Percentiles rank a stretch among this genome's conserved stretches.
Evolutionary conservation across 805 yeast species (phyloP).

Genomic region (Lipomyces starkeyi): DNA sequence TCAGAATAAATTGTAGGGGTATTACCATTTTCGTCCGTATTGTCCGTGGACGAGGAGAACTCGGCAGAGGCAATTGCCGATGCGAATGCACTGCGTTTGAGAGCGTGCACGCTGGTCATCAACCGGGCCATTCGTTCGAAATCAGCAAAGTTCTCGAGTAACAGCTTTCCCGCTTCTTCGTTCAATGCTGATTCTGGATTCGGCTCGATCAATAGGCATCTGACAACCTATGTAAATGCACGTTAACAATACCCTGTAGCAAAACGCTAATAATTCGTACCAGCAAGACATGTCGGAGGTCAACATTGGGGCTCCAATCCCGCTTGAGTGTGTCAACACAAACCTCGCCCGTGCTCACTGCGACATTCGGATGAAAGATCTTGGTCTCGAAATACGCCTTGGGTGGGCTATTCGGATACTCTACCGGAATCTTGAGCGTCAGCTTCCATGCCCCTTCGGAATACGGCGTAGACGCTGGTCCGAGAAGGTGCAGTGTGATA

Average conservation of each 20-base stretch:
- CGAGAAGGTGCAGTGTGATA: slow-evolving; percentile 39
- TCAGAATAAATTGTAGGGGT: slow-evolving; percentile 12
- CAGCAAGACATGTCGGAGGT: slow-evolving; percentile 41
- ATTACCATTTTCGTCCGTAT: slow-evolving; percentile 6
- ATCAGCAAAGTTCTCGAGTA: slow-evolving; percentile 42
- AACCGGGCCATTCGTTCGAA: slow-evolving; percentile 42
- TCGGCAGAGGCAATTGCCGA: slow-evolving; percentile 10
- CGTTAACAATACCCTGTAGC: not conserved
- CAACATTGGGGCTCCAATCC: slow-evolving; percentile 43
- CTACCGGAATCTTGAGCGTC: slow-evolving; percentile 47
- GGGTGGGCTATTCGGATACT: slow-evolving; percentile 56
- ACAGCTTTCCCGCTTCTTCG: slow-evolving; percentile 45
- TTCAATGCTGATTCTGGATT: slow-evolving; percentile 45
- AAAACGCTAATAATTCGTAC: slow-evolving; percentile 25
- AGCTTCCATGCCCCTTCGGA: slow-evolving; percentile 57
- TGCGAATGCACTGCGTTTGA: slow-evolving; percentile 27
- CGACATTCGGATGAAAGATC: slow-evolving; percentile 45
- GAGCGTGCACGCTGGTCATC: slow-evolving; percentile 45
- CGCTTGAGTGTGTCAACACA: slow-evolving; percentile 46
- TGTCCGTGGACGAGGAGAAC: not conserved
- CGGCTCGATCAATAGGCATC: slow-evolving; percentile 45
- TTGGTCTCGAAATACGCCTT: slow-evolving; percentile 48
- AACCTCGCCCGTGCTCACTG: slow-evolving; percentile 44
- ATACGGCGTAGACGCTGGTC: slow-evolving; percentile 53
- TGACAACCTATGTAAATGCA: slow-evolving; percentile 36